A percentile compares a stretch with the other conserved stretches of the same genome.
Evolutionary conservation across 352 stramenopile species (phyloP).

Genomic region (Globisporangium spiculum): DNA sequence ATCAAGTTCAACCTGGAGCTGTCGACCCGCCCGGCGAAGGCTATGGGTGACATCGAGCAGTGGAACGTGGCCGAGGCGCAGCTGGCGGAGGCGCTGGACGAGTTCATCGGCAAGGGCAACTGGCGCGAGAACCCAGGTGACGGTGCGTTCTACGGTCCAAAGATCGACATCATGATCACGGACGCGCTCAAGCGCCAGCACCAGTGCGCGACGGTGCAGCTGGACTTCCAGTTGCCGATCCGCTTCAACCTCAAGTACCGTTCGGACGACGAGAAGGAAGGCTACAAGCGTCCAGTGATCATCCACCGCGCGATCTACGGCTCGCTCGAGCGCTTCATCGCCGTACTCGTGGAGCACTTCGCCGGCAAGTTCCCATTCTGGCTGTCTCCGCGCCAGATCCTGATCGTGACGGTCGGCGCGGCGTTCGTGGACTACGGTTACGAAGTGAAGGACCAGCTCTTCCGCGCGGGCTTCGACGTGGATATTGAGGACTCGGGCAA

Average conservation of each 20-base stretch:
- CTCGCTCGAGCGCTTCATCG: conserved; percentile 98
- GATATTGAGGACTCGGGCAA: conserved; percentile 74
- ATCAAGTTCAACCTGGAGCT: conserved; percentile 94
- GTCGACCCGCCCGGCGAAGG: conserved; percentile 94
- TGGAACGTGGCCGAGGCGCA: conserved; percentile 92
- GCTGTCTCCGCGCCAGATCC: conserved; percentile 85
- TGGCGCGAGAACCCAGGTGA: conserved; percentile 93
- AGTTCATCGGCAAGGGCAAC: conserved; percentile 41
- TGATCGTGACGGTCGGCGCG: conserved; percentile 85
- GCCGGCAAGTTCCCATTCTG: conserved; percentile 97
- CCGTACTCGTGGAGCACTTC: conserved; percentile 97
- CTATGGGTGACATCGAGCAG: conserved; percentile 91
- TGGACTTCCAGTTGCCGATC: conserved; percentile 99
- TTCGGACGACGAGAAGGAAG: conserved; percentile 61
- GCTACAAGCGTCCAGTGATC: conserved; percentile 96
- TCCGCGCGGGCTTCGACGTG: conserved; percentile 86
- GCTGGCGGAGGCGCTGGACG: conserved; percentile 55
- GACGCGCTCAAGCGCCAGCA: conserved; percentile 96
- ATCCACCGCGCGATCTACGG: conserved; percentile 97
- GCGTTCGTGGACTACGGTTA: conserved; percentile 95
- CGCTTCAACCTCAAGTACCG: conserved; percentile 96
- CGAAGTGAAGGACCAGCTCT: conserved; percentile 87
- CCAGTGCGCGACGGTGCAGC: conserved; percentile 97
- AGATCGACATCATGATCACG: conserved; percentile 98
- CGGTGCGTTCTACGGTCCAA: conserved; percentile 97